Evolutionary conservation across 2,329 filamentous ascomycete genomes (phyloP).

Genomic region (Fusarium coicis): DNA sequence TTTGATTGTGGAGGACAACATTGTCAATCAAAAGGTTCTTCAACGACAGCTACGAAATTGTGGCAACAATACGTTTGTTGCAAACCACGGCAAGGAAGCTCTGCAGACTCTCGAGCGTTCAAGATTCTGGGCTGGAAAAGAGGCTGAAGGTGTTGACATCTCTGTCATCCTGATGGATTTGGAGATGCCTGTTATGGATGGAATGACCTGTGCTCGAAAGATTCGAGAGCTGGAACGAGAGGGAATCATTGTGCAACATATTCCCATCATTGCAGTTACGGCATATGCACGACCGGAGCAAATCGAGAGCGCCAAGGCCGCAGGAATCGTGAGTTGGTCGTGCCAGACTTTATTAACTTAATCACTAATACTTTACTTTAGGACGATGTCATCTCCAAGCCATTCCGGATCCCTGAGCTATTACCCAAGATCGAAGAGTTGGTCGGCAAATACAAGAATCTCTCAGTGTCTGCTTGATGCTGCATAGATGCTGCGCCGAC

Average conservation of each 20-base stretch:
- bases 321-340: conserved; percentile 72
- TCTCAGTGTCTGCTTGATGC: conserved; percentile 41
- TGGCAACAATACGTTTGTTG: conserved; percentile 70
- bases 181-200: conserved; percentile 88
- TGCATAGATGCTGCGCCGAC: neutral
- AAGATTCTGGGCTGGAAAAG: conserved; percentile 64
- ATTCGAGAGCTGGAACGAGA: conserved; percentile 75
- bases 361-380: conserved; percentile 42
- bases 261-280: conserved; percentile 86
- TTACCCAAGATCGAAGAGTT: conserved; percentile 73
- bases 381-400: conserved; percentile 83
- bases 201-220: conserved; percentile 75
- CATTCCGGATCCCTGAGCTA: conserved; percentile 79
- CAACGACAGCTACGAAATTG: conserved; percentile 69
- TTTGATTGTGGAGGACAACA: conserved; percentile 74
- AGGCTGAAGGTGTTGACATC: conserved; percentile 62
- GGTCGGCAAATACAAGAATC: conserved; percentile 54
- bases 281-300: conserved; percentile 82
- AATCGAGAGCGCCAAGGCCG: conserved; percentile 74
- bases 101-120: conserved; percentile 67
- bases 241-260: conserved; percentile 70
- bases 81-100: conserved; percentile 73
- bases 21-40: conserved; percentile 73
- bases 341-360: neutral
- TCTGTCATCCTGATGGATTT: conserved; percentile 82